Percentiles rank a stretch among this genome's conserved stretches.
Evolutionary conservation across 2,329 filamentous ascomycete species (phyloP).

Genomic region (Alternaria postmessia): DNA sequence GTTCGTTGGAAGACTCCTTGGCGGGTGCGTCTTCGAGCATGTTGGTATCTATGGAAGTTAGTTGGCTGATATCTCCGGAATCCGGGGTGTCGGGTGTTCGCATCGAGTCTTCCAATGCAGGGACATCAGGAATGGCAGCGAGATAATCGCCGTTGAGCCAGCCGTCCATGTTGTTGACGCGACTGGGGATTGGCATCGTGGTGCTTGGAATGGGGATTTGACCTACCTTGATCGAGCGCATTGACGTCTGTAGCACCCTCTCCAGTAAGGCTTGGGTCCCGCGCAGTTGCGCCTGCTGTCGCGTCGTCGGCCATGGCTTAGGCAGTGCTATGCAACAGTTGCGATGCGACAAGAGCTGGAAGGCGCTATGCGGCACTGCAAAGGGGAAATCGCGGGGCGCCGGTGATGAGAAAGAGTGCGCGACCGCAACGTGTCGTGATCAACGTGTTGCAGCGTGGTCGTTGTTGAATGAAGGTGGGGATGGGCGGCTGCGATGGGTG

Average conservation of each 20-base stretch:
- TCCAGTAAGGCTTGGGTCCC: slow-evolving; percentile 34
- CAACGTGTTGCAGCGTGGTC: slow-evolving; percentile 18
- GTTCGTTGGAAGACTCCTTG: slow-evolving; percentile 61
- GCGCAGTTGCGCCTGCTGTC: slow-evolving; percentile 38
- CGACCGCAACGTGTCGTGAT: slow-evolving; percentile 13
- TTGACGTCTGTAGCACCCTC: slow-evolving; percentile 34
- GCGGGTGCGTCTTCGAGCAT: slow-evolving; percentile 55
- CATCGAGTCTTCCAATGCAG: background rate
- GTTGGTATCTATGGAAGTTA: slow-evolving; percentile 63
- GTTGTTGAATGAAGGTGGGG: slow-evolving; percentile 36
- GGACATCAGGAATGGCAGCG: background rate
- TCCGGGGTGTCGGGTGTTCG: background rate
- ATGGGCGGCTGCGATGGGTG: slow-evolving; percentile 38
- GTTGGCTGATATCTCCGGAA: background rate
- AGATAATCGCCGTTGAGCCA: background rate
- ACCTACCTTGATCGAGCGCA: slow-evolving; percentile 46
- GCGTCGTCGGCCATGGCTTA: slow-evolving; percentile 49
- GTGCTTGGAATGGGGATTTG: background rate
- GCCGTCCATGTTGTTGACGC: slow-evolving; percentile 16
- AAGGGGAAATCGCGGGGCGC: slow-evolving; percentile 25
- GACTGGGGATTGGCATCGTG: slow-evolving; percentile 5
- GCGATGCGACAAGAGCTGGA: slow-evolving; percentile 32
- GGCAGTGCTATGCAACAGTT: slow-evolving; percentile 22
- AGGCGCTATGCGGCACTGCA: slow-evolving; percentile 21
- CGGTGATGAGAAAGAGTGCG: slow-evolving; percentile 9